Base-by-base conservation (phyloP, 202 grass and related monocot genomes). In the Bolboschoenoplectus hybrid region DNA sequence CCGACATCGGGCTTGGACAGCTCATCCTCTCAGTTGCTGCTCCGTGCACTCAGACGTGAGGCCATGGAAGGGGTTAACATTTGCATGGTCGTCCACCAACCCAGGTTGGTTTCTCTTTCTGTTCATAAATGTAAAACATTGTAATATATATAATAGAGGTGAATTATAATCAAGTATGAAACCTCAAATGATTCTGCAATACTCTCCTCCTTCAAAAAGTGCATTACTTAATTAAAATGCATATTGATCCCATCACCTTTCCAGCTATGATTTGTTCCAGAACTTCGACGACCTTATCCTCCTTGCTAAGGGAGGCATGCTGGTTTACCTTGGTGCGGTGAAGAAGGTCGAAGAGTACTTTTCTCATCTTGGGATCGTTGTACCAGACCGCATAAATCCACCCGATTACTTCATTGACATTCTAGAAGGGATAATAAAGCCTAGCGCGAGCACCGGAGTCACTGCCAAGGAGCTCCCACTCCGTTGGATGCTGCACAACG, bases 291-390 rank as follows among this genome's bases (percentile, higher is more conserved):
- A 97, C 79, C 85, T 97, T 86, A 93, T 97, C 89, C 92, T 97
- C 80, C 94, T 97, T 1, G 92, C 94, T 0, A 97, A 97, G 88
- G 94, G 94, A 44, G 94, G 94, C 65, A 14, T 97, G 86, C 90
- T 89, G 32, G 94, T 91, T 41, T 97, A 97, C 63, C 94, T 92
- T 11, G 94, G 94, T 55, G 82, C 94, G 12, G 94, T 97, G 53
- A 94, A 93, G 79, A 97, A 94, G 85, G 91, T 97, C 52, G 94
- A 97, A 80, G 92, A 94, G n/a, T 97, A 97, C 89, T 97, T 97
- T 55, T 57, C 91, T 85, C 74, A 78, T 70, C 73, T 93, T 36
- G 92, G 94, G 32, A 97, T 97, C 34, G 84, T 91, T 78, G 92
- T 97, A 6, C 94, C 94, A 0, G 95, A 97, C 6, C 95, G 95